Evolutionary conservation across 495 filamentous ascomycete species (phyloP), one percentile per base, ranked within the genome.

Genomic region (Aspergillus heteromorphus): DNA sequence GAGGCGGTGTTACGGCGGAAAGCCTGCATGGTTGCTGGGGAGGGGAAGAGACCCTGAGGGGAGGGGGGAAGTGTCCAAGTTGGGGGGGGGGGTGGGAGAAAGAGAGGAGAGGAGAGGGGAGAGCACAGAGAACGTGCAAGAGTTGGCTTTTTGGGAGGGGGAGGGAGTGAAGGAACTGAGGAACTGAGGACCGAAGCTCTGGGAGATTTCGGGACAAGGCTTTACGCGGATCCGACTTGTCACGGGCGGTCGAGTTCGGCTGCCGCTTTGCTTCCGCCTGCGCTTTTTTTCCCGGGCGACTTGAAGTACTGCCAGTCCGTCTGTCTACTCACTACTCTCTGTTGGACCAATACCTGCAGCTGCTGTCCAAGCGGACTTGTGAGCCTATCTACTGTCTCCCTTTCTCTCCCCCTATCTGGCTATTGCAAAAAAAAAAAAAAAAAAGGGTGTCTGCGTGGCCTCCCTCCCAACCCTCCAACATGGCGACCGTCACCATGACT

Each of bases 401-500:
- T n/a, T n/a, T n/a, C 5, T n/a, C 13, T 5, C 6, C 34, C 13
- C 34, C 10, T n/a, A n/a, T n/a, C n/a, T n/a, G n/a, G n/a, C n/a
- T n/a, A n/a, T n/a, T n/a, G n/a, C n/a, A n/a, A n/a, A n/a, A n/a
- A n/a, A n/a, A n/a, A n/a, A n/a, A n/a, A n/a, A n/a, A n/a, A n/a
- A n/a, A n/a, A n/a, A n/a, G n/a, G n/a, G n/a, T n/a, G 34, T 38
- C 34, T n/a, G 34, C 13, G 34, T 14, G 34, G 34, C n/a, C 11
- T 38, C 10, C 34, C 10, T 20, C 11, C 21, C 43, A 25, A n/a
- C 21, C 8, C 43, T 31, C 14, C 34, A 64, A 53, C 64, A 87
- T 87, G 83, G 81, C 84, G 40, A 85, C 82, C 47, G 68, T 76
- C 63, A 87, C 83, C 13, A 78, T 84, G 68, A 87, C 83, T 18